Evolutionary conservation across 768 basidiomycete species (phyloP).

Genomic region (Crassisporium funariophilum): DNA sequence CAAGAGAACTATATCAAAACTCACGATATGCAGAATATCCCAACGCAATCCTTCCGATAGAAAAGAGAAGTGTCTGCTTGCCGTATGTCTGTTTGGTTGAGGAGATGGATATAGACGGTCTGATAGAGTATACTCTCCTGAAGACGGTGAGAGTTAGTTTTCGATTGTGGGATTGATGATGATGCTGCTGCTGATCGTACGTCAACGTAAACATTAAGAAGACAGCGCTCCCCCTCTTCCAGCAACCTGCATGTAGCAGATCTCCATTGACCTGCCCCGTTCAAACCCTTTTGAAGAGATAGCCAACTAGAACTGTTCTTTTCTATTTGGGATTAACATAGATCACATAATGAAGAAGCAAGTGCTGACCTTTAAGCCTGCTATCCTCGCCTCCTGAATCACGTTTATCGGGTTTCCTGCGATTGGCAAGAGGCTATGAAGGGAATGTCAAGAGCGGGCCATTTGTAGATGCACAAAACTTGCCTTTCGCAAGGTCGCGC

Average conservation of each 20-base stretch:
- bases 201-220: constrained; percentile 75
- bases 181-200: constrained; percentile 41
- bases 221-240: constrained; percentile 67
- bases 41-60: constrained; percentile 73
- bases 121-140: constrained; percentile 77
- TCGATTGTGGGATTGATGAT: neutral
- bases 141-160: constrained; percentile 18
- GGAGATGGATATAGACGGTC: constrained; percentile 69
- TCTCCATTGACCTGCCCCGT: constrained; percentile 67
- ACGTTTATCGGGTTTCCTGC: constrained; percentile 60
- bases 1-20: constrained; percentile 14
- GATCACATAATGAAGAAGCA: neutral
- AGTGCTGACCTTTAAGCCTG: constrained; percentile 61
- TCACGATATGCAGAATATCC: constrained; percentile 66
- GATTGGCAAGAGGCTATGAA: constrained; percentile 43
- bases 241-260: constrained; percentile 69
- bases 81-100: constrained; percentile 83
- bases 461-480: constrained; percentile 12
- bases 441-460: constrained; percentile 9
- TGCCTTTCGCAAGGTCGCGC: constrained; percentile 60
- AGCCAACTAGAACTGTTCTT: constrained; percentile 79
- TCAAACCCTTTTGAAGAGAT: constrained; percentile 51
- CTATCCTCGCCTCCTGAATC: constrained; percentile 48
- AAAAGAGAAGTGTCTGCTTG: constrained; percentile 75
- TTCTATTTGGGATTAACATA: constrained; percentile 42